phyloP scores from a whole-genome alignment of 352 stramenopile species.

The Pythium insidiosum region DNA sequence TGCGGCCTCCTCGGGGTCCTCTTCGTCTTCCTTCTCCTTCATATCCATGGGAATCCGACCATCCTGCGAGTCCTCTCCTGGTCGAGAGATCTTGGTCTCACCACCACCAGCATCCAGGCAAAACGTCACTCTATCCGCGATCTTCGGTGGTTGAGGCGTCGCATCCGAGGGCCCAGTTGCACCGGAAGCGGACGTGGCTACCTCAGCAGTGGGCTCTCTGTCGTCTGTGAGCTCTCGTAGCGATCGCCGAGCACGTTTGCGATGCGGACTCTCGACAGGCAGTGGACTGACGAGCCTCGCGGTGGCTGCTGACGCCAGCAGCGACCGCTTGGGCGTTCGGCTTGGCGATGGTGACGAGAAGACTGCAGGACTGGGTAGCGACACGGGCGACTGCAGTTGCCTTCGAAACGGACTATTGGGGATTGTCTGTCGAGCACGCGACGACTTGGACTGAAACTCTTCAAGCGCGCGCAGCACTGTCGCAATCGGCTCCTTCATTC shows the following conservation, averaged over 20 bases:
- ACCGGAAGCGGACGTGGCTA: no score
- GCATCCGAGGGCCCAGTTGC: no score
- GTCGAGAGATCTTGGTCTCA: slow-evolving; percentile 29
- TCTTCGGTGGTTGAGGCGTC: slow-evolving; percentile 18
- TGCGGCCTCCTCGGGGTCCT: slow-evolving; percentile 17
- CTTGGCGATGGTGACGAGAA: slow-evolving; percentile 23
- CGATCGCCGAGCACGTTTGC: slow-evolving; percentile 38
- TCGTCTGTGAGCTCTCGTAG: slow-evolving; percentile 28
- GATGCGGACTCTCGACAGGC: slow-evolving; percentile 21
- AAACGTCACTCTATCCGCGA: slow-evolving; percentile 49
- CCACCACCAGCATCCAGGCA: slow-evolving; percentile 26
- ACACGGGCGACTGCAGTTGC: slow-evolving; percentile 10
- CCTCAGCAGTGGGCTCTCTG: no score
- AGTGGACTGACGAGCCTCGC: slow-evolving; percentile 12
- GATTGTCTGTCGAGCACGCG: slow-evolving; percentile 23
- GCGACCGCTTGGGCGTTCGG: slow-evolving; percentile 29
- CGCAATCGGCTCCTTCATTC: slow-evolving; percentile 41
- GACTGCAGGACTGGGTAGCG: neutral
- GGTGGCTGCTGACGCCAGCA: no score
- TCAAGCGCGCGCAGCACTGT: slow-evolving; percentile 46
- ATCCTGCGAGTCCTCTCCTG: slow-evolving; percentile 48
- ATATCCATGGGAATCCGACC: no score
- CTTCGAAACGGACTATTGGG: slow-evolving; percentile 31
- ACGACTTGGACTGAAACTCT: slow-evolving; percentile 36
- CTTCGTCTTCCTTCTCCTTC: slow-evolving; percentile 10